Conservation (phyloP, 2,329 filamentous ascomycete genomes). For the Pezicula carpinea region DNA sequence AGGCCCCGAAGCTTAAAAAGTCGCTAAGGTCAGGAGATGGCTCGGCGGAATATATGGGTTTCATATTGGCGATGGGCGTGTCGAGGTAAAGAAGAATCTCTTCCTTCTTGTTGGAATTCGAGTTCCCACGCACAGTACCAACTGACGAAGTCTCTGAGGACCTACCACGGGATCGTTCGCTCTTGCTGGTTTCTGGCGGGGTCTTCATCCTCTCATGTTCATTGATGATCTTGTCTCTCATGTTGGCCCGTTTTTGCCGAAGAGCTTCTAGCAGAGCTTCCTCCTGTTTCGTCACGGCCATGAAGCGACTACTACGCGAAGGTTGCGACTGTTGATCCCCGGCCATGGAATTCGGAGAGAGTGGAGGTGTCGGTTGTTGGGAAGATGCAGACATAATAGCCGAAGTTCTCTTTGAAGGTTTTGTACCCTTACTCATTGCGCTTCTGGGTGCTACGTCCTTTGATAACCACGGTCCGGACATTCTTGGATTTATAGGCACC, state of each 20-base stretch:
- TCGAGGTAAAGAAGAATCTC: slow-evolving; percentile 24
- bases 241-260: slow-evolving; percentile 40
- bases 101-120: slow-evolving; percentile 11
- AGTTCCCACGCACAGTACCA: slow-evolving; percentile 13
- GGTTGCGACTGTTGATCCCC: slow-evolving; percentile 12
- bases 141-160: slow-evolving; percentile 13
- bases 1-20: slow-evolving; percentile 20
- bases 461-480: not conserved
- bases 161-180: slow-evolving; percentile 5
- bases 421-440: slow-evolving; percentile 2
- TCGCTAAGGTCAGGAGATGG: slow-evolving; percentile 26
- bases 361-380: slow-evolving; percentile 24
- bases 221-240: slow-evolving; percentile 36
- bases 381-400: slow-evolving; percentile 11
- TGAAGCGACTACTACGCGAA: slow-evolving; percentile 29
- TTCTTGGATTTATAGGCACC: not conserved
- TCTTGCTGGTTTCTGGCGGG: slow-evolving; percentile 11
- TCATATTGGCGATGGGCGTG: slow-evolving; percentile 14
- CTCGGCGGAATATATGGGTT: slow-evolving; percentile 19
- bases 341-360: slow-evolving; percentile 21
- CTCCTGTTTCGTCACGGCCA: slow-evolving; percentile 49
- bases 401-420: slow-evolving; percentile 6
- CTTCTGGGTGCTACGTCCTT: not conserved
- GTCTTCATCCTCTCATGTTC: slow-evolving; percentile 24
- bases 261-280: slow-evolving; percentile 46